Percentiles rank a stretch among this genome's conserved stretches.
Conservation (phyloP, 2,329 filamentous ascomycete species). For the Acephala macrosclerotiorum region DNA sequence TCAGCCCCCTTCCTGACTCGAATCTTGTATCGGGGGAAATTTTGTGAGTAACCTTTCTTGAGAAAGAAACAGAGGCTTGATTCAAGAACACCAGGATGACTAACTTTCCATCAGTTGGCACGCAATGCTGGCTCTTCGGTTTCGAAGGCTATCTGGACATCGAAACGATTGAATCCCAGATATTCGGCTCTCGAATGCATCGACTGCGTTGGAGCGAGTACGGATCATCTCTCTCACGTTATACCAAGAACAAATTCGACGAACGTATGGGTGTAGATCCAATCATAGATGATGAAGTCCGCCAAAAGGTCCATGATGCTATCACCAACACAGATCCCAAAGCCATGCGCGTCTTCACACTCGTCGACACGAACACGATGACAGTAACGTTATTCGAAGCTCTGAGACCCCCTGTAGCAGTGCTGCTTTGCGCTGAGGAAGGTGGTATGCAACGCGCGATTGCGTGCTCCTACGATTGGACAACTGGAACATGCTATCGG, state of each 20-base stretch:
- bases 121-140: conserved; percentile 37
- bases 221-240: conserved; percentile 33
- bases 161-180: conserved; percentile 34
- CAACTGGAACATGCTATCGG: conserved; percentile 24
- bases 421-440: conserved; percentile 42
- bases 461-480: conserved; percentile 37
- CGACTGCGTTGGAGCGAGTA: conserved; percentile 40
- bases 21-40: neutral
- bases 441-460: conserved; percentile 44
- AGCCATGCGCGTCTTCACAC: conserved; percentile 38
- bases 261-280: conserved; percentile 39
- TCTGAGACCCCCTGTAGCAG: conserved; percentile 41
- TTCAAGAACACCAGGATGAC: no score
- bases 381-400: conserved; percentile 43
- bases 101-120: conserved; percentile 38
- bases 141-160: conserved; percentile 41
- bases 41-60: conserved; percentile 11
- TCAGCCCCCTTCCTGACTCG: neutral
- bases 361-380: conserved; percentile 44
- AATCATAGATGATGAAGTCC: neutral
- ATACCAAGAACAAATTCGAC: conserved; percentile 6
- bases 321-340: neutral
- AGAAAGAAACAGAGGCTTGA: no score
- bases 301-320: conserved; percentile 2
- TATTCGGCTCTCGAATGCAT: conserved; percentile 38